Conservation (phyloP, 768 basidiomycete genomes). For the Brasilioporus rufonigricans region DNA sequence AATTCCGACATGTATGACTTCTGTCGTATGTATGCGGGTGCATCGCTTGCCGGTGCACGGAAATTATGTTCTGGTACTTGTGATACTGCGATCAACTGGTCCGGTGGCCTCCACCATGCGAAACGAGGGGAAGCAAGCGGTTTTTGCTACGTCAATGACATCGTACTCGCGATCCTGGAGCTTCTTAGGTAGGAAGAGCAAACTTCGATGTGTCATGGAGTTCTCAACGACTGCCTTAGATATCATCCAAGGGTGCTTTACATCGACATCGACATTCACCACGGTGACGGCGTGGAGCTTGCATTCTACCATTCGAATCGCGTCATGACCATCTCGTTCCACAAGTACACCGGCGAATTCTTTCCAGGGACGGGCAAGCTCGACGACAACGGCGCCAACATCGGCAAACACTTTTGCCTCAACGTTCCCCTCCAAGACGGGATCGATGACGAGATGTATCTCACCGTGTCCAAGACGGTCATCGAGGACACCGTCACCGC, state of each 20-base stretch:
- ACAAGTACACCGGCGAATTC: constrained; percentile 98
- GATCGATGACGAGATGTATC: constrained; percentile 96
- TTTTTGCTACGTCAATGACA: constrained; percentile 98
- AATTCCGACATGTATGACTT: constrained; percentile 92
- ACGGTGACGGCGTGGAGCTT: constrained; percentile 97
- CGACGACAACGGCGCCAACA: constrained; percentile 84
- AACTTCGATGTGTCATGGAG: neutral
- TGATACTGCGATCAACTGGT: constrained; percentile 99
- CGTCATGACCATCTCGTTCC: constrained; percentile 99
- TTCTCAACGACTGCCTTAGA: constrained; percentile 40
- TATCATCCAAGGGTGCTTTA: constrained; percentile 93
- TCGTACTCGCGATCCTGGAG: constrained; percentile 92
- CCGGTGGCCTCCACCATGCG: constrained; percentile 96
- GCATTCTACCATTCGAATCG: constrained; percentile 97
- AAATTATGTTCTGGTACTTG: constrained; percentile 82
- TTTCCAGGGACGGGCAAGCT: constrained; percentile 97
- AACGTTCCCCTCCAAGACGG: constrained; percentile 96
- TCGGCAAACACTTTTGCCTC: constrained; percentile 91
- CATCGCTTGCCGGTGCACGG: constrained; percentile 87
- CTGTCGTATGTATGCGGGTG: constrained; percentile 92
- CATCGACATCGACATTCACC: constrained; percentile 99
- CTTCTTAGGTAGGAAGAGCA: constrained; percentile 62
- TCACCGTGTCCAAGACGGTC: constrained; percentile 92
- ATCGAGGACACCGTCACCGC: constrained; percentile 90
- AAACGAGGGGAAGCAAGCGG: constrained; percentile 98